Evolutionary conservation across 768 basidiomycete genomes (phyloP).

Genomic region (Saitozyma sp.): DNA sequence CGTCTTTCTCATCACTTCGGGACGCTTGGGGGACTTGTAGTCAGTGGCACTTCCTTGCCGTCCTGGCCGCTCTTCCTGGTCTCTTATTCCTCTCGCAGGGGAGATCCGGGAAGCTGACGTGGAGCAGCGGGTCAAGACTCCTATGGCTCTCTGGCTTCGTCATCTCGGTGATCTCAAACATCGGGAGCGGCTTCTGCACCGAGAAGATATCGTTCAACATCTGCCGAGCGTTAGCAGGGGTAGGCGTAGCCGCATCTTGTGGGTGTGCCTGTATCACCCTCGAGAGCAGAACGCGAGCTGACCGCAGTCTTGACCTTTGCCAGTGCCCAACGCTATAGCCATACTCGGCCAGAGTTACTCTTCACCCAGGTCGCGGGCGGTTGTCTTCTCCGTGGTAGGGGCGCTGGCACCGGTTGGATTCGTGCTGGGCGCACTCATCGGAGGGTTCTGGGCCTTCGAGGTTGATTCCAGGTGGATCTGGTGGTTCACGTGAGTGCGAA

Average conservation of each 20-base stretch:
- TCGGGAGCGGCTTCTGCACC: conserved; percentile 15
- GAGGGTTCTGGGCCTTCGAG: conserved; percentile 17
- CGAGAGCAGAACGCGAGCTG: too few relatives aligned
- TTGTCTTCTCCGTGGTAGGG: conserved; percentile 32
- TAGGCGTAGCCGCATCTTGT: conserved; percentile 30
- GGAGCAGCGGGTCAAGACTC: not conserved
- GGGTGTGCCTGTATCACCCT: not conserved
- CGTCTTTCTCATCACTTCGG: conserved; percentile 31
- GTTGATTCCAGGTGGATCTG: too few relatives aligned
- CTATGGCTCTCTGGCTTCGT: too few relatives aligned
- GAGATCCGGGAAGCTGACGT: conserved; percentile 10
- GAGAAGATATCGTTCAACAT: conserved; percentile 26
- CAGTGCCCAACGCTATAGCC: conserved; percentile 35
- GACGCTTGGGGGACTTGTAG: conserved; percentile 34
- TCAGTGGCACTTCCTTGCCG: conserved; percentile 5
- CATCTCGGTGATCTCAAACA: conserved; percentile 12
- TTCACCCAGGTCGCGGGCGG: conserved; percentile 18
- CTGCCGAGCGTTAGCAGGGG: conserved; percentile 31
- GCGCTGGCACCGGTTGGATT: conserved; percentile 35
- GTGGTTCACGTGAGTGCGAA: too few relatives aligned
- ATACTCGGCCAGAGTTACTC: conserved; percentile 36
- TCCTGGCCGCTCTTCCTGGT: not conserved
- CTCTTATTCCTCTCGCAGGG: conserved; percentile 15
- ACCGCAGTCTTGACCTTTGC: not conserved
- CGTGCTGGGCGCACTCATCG: conserved; percentile 25